Evolutionary conservation across 352 stramenopile genomes (phyloP), one percentile per base, ranked within the genome.

Genomic region (Phytophthora podocarpi): DNA sequence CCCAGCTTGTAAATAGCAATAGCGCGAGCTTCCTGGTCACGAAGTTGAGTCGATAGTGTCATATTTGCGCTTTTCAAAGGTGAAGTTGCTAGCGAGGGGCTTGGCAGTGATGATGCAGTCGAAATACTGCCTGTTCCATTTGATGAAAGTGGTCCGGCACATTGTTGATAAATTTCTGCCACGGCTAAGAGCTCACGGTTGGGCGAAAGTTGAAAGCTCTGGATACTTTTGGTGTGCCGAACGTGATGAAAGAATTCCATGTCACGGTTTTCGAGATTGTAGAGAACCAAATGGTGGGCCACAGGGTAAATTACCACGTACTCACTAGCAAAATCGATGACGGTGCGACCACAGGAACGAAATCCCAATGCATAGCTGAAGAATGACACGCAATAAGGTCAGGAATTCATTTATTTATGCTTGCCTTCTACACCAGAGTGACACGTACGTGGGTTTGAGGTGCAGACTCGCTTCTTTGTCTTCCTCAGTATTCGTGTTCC

Each of bases 171-270:
- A 7, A 87, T 52, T 67, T 95, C 86, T 18, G 70, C 80, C 16
- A 95, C 75, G 0, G 73, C 84, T 8, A 95, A 58, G 3, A 90
- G 53, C 40, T 95, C 83, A 15, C 80, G 74, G 49, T 93, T 91
- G 1, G 76, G 62, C 8, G 82, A 87, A 20, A 95, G 39, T 28
- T 82, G 78, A 63, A 95, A 87, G 50, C 76, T 83, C 48, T 92
- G 80, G 12, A 90, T 63, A 4, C 52, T 72, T 32, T 83, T 81
- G 24, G 83, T 63, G 10, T 65, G 62, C 1, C 75, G 70, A 41
- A 85, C 76, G 15, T 80, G 72, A 41, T 92, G 75, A 18, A 95
- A 66, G 28, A 94, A 95, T 23, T 91, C 83, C 83, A 95, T 93
- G 5, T 23, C 34, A 5, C 66, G 70, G 15, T 23, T 78, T 37